phyloP scores from a whole-genome alignment of 75 land plant genomes.

The Ceratopteris richardii region DNA sequence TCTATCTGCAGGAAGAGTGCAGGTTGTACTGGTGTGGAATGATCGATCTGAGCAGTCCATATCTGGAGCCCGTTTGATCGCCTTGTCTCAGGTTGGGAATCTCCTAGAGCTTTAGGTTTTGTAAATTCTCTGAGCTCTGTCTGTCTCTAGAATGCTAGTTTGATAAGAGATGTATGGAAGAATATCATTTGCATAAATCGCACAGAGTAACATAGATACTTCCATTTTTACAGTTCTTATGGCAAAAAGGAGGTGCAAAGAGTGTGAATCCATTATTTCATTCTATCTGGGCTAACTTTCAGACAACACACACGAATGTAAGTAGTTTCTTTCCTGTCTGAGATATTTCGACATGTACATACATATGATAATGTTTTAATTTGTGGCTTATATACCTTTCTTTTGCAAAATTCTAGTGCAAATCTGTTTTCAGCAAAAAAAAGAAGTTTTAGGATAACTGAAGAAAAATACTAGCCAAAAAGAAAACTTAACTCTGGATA shows the following conservation, averaged over 20 bases:
- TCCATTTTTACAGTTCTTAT: constrained; percentile 46
- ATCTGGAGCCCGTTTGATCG: constrained; percentile 40
- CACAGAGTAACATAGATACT: no score
- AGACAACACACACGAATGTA: constrained; percentile 83
- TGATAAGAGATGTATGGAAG: no score
- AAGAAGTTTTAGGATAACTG: no score
- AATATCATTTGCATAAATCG: no score
- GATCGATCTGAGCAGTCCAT: constrained; percentile 67
- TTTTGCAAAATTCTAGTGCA: no score
- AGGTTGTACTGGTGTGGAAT: constrained; percentile 94
- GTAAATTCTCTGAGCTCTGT: neutral
- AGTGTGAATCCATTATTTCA: constrained; percentile 55
- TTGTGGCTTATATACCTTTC: no score
- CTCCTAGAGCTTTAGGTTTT: neutral
- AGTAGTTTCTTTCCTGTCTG: constrained; percentile 14
- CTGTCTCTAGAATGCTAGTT: no score
- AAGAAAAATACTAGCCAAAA: no score
- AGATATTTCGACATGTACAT: no score
- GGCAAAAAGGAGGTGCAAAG: constrained; percentile 69
- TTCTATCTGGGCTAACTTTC: constrained; percentile 98
- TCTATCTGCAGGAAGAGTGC: constrained; percentile 75
- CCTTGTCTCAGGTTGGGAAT: constrained; percentile 41
- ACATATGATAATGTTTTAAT: no score
- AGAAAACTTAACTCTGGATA: no score
- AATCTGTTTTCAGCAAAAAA: no score